A percentile compares a stretch with the other conserved stretches of the same genome.
Conservation (phyloP, 2,329 filamentous ascomycete genomes). For the Zymoseptoria passerinii region DNA sequence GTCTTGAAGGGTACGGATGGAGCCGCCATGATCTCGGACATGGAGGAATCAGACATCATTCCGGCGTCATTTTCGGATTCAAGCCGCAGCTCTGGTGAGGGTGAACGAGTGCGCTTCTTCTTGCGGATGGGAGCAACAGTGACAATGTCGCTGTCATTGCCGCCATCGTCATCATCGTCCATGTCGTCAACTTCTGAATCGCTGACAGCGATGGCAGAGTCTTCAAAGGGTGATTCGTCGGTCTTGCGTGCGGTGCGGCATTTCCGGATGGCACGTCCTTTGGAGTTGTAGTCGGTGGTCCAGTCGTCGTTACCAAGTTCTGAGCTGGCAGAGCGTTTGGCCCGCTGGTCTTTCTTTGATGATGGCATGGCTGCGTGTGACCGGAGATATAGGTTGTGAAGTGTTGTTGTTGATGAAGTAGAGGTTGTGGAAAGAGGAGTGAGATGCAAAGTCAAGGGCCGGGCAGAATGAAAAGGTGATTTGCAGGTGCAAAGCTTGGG, state of each 20-base stretch:
- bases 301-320: conserved; percentile 23
- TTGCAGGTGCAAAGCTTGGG: conserved; percentile 5
- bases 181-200: conserved; percentile 27
- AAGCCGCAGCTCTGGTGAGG: conserved; percentile 15
- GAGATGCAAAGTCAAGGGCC: neutral
- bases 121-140: conserved; percentile 18
- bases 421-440: neutral
- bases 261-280: conserved; percentile 37
- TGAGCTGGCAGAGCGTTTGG: conserved; percentile 16
- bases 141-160: conserved; percentile 26
- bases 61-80: conserved; percentile 12
- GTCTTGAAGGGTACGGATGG: neutral
- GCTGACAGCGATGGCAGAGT: conserved; percentile 31
- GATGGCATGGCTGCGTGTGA: conserved; percentile 9
- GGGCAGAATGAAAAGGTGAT: conserved; percentile 1
- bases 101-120: conserved; percentile 25
- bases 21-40: conserved; percentile 3
- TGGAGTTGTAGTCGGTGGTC: conserved; percentile 32
- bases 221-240: conserved; percentile 32
- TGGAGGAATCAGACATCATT: conserved; percentile 11
- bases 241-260: conserved; percentile 31
- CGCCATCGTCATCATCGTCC: conserved; percentile 27
- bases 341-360: conserved; percentile 5
- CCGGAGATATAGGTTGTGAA: neutral
- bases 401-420: conserved; percentile 2